These are phyloP conservation scores for Stachybotrys chlorohalonatus DNA, from an alignment of 2,329 filamentous ascomycete species.

Conservation along the genomic window DNA sequence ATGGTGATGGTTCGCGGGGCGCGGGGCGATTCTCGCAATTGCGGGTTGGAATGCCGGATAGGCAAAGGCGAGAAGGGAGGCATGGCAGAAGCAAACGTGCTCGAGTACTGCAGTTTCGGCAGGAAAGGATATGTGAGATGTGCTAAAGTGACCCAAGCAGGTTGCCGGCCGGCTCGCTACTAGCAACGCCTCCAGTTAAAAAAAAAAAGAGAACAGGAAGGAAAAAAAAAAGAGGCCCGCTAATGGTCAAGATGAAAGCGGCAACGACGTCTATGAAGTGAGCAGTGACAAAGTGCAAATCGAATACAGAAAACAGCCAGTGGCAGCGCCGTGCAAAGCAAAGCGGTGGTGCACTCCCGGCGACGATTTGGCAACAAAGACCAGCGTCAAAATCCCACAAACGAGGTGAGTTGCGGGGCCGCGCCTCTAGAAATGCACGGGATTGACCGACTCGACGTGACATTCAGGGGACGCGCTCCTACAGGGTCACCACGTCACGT, in stretches of 20 bases:
- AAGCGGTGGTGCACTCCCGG: too few relatives aligned
- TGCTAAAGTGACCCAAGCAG: constrained; percentile 3
- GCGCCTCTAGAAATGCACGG: not conserved
- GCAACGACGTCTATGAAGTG: too few relatives aligned
- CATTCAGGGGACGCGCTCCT: constrained; percentile 3
- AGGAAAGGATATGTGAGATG: not conserved
- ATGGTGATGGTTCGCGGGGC: constrained; percentile 13
- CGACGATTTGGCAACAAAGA: too few relatives aligned
- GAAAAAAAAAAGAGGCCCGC: too few relatives aligned
- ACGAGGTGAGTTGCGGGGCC: not conserved
- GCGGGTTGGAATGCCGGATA: constrained; percentile 16
- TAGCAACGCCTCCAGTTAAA: not conserved
- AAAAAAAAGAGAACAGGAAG: too few relatives aligned
- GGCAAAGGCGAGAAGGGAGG: constrained; percentile 17
- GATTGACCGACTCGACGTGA: not conserved
- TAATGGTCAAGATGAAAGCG: too few relatives aligned
- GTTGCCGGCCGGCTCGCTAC: too few relatives aligned
- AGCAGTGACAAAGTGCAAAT: too few relatives aligned
- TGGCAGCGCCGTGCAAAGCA: too few relatives aligned
- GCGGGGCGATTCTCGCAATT: constrained; percentile 17
- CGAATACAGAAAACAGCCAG: too few relatives aligned
- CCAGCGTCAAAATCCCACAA: too few relatives aligned
- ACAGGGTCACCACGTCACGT: constrained; percentile 5
- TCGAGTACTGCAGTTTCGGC: not conserved
- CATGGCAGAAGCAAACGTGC: not conserved